A percentile compares a stretch with the other conserved stretches of the same genome.
Evolutionary conservation across 1,284 basidiomycete species (phyloP).

Genomic region (Stygiomarasmius scandens): DNA sequence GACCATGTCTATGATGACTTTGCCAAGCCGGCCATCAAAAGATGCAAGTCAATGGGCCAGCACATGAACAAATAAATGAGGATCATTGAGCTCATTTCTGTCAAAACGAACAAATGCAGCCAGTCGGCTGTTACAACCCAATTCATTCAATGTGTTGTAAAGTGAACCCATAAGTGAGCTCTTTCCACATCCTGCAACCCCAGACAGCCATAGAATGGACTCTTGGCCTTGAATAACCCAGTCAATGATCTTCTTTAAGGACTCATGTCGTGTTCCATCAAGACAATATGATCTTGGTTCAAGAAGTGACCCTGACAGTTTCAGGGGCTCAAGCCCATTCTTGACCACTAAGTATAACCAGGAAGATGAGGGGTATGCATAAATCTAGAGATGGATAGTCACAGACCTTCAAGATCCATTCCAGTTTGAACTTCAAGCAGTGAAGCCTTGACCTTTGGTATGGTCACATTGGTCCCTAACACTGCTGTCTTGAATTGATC

Average conservation of each 20-base stretch:
- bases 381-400: no score
- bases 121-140: conserved; percentile 5
- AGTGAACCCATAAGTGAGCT: conserved; percentile 11
- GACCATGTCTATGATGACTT: not conserved
- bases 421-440: no score
- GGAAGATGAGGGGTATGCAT: no score
- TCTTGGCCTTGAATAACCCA: conserved; percentile 4
- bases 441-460: no score
- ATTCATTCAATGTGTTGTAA: not conserved
- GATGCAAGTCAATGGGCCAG: conserved; percentile 6
- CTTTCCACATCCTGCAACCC: conserved; percentile 9
- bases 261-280: not conserved
- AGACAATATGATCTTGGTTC: not conserved
- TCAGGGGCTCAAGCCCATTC: not conserved
- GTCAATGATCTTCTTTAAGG: conserved; percentile 3
- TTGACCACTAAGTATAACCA: not conserved
- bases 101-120: conserved; percentile 13
- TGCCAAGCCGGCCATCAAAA: conserved; percentile 2
- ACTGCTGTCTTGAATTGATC: no score
- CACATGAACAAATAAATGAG: not conserved
- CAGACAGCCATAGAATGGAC: conserved; percentile 7
- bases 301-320: not conserved
- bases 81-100: conserved; percentile 1
- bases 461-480: no score
- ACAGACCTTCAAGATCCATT: no score